Evolutionary conservation across 352 stramenopile species (phyloP), one percentile per base, ranked within the genome.

Genomic region (Phytophthora hibernalis): DNA sequence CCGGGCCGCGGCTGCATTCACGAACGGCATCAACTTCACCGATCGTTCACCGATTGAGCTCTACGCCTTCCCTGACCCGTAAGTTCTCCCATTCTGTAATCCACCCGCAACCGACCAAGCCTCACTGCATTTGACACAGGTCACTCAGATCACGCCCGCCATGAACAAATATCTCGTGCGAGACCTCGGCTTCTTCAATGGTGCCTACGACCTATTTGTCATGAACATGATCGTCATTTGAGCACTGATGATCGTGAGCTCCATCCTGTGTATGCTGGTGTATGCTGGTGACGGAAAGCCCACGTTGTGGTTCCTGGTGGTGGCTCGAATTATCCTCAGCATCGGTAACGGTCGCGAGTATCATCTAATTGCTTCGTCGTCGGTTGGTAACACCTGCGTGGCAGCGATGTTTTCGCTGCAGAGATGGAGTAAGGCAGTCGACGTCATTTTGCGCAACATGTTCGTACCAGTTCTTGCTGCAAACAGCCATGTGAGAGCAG

Each of bases 141-240:
- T 49, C 40, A 48, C n/a, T 18, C 26, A 12, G 30, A 57, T n/a
- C n/a, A n/a, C n/a, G n/a, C n/a, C n/a, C n/a, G 40, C 31, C 54
- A 82, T 88, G 74, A 83, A 88, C 69, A 83, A 82, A 54, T 83
- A 85, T 21, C 61, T 86, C 16, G 62, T 89, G 21, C 72, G 77
- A 38, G 76, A 77, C 35, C 74, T 88, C 63, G 79, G 78, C 40
- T 87, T 87, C 62, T 84, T 83, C 59, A 84, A 87, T 48, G 75
- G 84, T 59, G 75, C 76, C 49, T 89, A 89, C 55, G 80, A 89
- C 44, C 77, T 89, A 22, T 89, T 89, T 60, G 70, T 89, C 53
- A 89, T 89, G 80, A 89, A 89, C 68, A 89, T 89, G 80, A 85
- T 89, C 53, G 62, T 60, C 20, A 89, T 77, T 44, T 89, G 80